Percentiles rank a stretch among this genome's conserved stretches.
Evolutionary conservation across 805 yeast genomes (phyloP).

Genomic region (Starmerella floricola): DNA sequence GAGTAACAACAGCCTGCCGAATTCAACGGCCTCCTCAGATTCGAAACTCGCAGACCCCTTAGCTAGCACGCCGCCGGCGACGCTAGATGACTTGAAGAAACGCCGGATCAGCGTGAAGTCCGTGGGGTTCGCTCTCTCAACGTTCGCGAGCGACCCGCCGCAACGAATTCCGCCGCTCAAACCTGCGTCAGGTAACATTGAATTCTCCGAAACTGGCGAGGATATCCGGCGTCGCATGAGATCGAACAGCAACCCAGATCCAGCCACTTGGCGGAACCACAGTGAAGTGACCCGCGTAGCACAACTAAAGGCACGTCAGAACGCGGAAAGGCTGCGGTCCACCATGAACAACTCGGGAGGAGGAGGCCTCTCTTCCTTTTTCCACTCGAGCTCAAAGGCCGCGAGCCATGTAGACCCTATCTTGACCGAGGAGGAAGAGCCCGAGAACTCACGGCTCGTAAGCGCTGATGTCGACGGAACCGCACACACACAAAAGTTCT

Average conservation of each 20-base stretch:
- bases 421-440: slow-evolving; percentile 12
- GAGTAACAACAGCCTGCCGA: no score
- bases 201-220: slow-evolving; percentile 26
- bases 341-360: slow-evolving; percentile 6
- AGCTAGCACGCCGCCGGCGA: not conserved
- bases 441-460: not conserved
- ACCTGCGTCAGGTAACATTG: slow-evolving; percentile 70
- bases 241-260: slow-evolving; percentile 3
- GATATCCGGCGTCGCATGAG: slow-evolving; percentile 12
- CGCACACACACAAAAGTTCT: not conserved
- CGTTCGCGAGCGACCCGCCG: slow-evolving; percentile 70
- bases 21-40: no score
- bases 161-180: slow-evolving; percentile 84
- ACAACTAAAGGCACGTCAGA: slow-evolving; percentile 17
- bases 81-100: slow-evolving; percentile 9
- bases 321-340: slow-evolving; percentile 20
- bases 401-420: not conserved
- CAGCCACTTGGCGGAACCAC: slow-evolving; percentile 17
- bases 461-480: slow-evolving; percentile 15
- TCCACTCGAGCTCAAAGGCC: not conserved
- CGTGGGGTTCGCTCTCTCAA: slow-evolving; percentile 55
- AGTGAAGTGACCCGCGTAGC: slow-evolving; percentile 14
- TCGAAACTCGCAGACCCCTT: no score
- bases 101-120: slow-evolving; percentile 13
- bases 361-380: slow-evolving; percentile 9